These are phyloP conservation scores for Peronospora belbahrii DNA, from an alignment of 352 stramenopile genomes.

Conservation along the genomic window DNA sequence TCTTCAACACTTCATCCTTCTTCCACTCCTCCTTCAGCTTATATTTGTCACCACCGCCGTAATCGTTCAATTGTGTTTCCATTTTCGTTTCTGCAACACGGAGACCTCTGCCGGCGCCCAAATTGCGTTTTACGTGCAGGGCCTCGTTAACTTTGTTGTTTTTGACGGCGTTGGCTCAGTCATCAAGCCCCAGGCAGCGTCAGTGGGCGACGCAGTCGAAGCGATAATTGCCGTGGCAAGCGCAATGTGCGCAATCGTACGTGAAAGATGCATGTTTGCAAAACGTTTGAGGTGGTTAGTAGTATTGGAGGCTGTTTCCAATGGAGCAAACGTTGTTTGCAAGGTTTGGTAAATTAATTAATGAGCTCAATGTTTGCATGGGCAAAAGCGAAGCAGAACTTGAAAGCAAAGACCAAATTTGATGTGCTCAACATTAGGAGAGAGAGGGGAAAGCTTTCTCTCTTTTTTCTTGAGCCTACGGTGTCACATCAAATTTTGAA, in stretches of 20 bases:
- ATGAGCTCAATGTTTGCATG: constrained; percentile 15
- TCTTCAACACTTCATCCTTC: too few relatives aligned
- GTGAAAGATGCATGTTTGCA: constrained; percentile 24
- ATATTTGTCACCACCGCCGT: too few relatives aligned
- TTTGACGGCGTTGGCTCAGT: too few relatives aligned
- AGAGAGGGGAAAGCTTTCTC: too few relatives aligned
- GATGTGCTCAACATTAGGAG: too few relatives aligned
- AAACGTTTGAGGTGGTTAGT: constrained; percentile 1
- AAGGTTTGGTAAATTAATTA: constrained; percentile 25
- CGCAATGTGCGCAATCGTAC: constrained; percentile 24
- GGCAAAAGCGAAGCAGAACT: background rate
- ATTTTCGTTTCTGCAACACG: too few relatives aligned
- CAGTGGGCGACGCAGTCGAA: constrained; percentile 10
- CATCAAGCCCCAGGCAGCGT: constrained; percentile 18
- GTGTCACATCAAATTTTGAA: constrained; percentile 5
- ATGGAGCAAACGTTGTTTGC: constrained; percentile 17
- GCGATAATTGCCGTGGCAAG: constrained; percentile 19
- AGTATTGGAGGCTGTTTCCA: constrained; percentile 21
- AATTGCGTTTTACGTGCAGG: too few relatives aligned
- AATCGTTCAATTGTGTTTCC: too few relatives aligned
- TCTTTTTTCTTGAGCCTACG: background rate
- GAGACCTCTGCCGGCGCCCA: too few relatives aligned
- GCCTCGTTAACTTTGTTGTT: too few relatives aligned
- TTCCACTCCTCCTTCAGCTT: too few relatives aligned
- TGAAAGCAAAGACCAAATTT: background rate